Evolutionary conservation across 2,329 filamentous ascomycete genomes (phyloP).

Genomic region (Aspergillus texensis): DNA sequence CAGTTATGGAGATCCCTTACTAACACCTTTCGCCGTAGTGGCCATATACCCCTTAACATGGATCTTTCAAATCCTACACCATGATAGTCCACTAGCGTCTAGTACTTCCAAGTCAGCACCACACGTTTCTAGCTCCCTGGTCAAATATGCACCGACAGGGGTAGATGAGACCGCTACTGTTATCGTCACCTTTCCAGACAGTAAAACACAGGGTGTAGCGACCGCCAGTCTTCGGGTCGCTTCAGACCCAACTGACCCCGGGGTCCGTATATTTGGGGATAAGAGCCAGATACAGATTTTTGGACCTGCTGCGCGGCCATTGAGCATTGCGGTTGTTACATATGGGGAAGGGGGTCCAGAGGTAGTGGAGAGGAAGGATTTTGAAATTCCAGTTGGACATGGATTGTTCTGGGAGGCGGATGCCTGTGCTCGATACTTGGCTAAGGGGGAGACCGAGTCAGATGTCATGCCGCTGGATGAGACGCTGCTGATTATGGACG

Average conservation of each 20-base stretch:
- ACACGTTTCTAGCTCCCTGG: conserved; percentile 50
- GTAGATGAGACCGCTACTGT: conserved; percentile 72
- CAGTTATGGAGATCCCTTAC: not conserved
- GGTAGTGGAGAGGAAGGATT: not conserved
- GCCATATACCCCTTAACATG: conserved; percentile 81
- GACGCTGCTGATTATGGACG: conserved; percentile 75
- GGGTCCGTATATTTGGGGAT: conserved; percentile 1
- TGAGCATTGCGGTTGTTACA: not conserved
- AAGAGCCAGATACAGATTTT: conserved; percentile 11
- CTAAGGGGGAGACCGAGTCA: conserved; percentile 72
- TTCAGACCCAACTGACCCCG: not conserved
- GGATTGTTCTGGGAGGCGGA: conserved; percentile 83
- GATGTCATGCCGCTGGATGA: conserved; percentile 66
- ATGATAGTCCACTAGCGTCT: not conserved
- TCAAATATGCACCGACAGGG: not conserved
- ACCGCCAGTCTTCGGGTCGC: conserved; percentile 5
- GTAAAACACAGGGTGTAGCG: not conserved
- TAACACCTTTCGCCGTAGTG: conserved; percentile 36
- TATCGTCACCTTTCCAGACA: conserved; percentile 66
- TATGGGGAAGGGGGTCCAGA: not conserved
- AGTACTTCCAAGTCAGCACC: not conserved
- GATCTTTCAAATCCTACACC: conserved; percentile 50
- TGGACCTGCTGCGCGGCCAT: conserved; percentile 1
- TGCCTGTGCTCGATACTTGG: conserved; percentile 67
- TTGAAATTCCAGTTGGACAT: conserved; percentile 40